These are phyloP conservation scores for Rhinocladiella similis DNA, from an alignment of 2,329 filamentous ascomycete genomes.

Conservation along the genomic window DNA sequence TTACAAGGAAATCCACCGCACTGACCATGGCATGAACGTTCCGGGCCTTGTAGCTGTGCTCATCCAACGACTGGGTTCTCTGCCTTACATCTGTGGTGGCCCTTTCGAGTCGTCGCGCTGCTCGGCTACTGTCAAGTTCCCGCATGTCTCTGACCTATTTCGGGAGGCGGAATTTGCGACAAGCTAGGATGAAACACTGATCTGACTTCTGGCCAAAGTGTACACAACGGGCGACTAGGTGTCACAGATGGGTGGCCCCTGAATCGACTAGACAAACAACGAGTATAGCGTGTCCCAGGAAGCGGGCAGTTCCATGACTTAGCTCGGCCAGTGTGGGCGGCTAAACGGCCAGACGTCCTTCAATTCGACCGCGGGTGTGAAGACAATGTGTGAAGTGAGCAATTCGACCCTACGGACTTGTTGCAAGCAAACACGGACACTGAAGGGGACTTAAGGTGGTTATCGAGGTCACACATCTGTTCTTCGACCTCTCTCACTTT, in stretches of 20 bases:
- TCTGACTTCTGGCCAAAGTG: slow-evolving; percentile 15
- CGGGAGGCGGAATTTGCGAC: slow-evolving; percentile 5
- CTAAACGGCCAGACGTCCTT: slow-evolving; percentile 21
- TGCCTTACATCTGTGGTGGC: neutral
- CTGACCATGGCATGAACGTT: too few relatives aligned
- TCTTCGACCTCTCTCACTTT: neutral
- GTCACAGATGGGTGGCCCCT: slow-evolving; percentile 13
- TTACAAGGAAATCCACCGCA: slow-evolving; percentile 1
- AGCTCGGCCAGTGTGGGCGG: slow-evolving; percentile 17
- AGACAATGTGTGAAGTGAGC: neutral
- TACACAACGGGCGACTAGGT: slow-evolving; percentile 5
- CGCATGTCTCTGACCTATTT: slow-evolving; percentile 8
- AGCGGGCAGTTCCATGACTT: slow-evolving; percentile 4
- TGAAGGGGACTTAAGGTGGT: too few relatives aligned
- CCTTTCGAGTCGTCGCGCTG: neutral
- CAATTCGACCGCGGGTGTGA: slow-evolving; percentile 23
- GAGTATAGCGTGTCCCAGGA: slow-evolving; percentile 6
- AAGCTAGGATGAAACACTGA: slow-evolving; percentile 24
- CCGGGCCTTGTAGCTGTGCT: too few relatives aligned
- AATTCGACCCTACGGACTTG: slow-evolving; percentile 3
- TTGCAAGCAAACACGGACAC: too few relatives aligned
- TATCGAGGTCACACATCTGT: slow-evolving; percentile 8
- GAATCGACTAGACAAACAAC: slow-evolving; percentile 3
- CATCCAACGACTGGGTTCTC: neutral
- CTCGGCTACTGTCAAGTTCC: neutral